Base-by-base conservation (phyloP, 768 basidiomycete species). In the Pleurotus citrinopileatus region DNA sequence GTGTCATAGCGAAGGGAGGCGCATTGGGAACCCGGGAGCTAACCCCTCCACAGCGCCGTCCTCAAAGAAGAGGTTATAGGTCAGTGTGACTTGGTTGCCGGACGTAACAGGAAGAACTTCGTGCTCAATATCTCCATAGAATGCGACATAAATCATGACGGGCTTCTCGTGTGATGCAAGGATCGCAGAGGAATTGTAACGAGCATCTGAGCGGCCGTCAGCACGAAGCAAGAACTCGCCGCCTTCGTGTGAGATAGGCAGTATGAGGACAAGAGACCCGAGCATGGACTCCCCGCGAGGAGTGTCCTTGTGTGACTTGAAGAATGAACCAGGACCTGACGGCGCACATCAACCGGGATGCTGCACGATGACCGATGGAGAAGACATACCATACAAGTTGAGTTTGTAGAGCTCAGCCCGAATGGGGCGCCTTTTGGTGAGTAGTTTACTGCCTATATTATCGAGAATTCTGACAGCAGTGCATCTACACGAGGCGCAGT, bases 261-360 rank as follows among this genome's bases (percentile, higher is more conserved):
- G 64, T 8, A 78, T 63, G 27, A 80, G 51, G 2, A 79, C 73
- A 27, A 83, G 69, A 1, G 79, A 80, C 0, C 76, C 78, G 34
- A 82, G 73, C 72, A 78, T 79, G 22, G 60, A 58, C n/a, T 66
- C 65, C 15, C 63, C 57, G 1, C 73, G 71, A 2, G 76, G 77
- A 0, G 78, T 79, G 52, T 79, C 79, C 26, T 69, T 62, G 54
- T 79, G 80, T 1, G 73, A 38, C 55, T 78, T 78, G 67, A 80
- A 80, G 57, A 77, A 80, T 0, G 69, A 65, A 12, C 62, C 71
- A n/a, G n/a, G 10, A 28, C 22, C 9, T 42, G 28, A 22, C 55
- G n/a, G 13, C 2, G 2, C 5, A 25, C 10, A 32, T 3, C 25
- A 3, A 19, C n/a, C 3, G 17, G 19, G 34, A 4, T 2, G 2